Evolutionary conservation across 495 filamentous ascomycete species (phyloP).

Genomic region (Collariella sp.): DNA sequence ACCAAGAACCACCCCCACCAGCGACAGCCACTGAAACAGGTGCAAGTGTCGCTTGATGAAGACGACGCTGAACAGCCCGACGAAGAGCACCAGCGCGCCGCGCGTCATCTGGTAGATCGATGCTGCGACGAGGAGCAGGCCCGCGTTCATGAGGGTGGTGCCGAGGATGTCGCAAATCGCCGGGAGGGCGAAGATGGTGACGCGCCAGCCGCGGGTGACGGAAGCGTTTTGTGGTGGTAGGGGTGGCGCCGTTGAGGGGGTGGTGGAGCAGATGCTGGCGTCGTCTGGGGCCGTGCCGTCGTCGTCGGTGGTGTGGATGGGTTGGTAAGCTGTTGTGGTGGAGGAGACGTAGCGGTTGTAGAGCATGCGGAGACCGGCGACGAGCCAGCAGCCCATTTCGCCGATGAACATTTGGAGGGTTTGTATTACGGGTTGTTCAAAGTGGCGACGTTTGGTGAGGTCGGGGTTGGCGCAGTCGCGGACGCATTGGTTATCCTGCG

Average conservation of each 20-base stretch:
- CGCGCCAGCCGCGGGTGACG: slow-evolving; percentile 59
- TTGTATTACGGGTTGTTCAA: slow-evolving; percentile 94
- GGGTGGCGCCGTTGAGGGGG: slow-evolving; percentile 15
- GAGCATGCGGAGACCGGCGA: slow-evolving; percentile 58
- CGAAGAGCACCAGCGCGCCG: slow-evolving; percentile 87
- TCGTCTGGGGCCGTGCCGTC: slow-evolving; percentile 28
- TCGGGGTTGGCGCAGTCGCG: slow-evolving; percentile 73
- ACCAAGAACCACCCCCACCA: slow-evolving; percentile 78
- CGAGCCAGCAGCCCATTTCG: slow-evolving; percentile 86
- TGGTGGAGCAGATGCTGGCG: slow-evolving; percentile 40
- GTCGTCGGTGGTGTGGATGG: slow-evolving; percentile 40
- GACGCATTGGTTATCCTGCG: slow-evolving; percentile 91
- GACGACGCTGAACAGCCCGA: slow-evolving; percentile 87
- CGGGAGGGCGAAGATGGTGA: slow-evolving; percentile 73
- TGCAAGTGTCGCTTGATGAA: slow-evolving; percentile 73
- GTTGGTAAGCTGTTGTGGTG: slow-evolving; percentile 50
- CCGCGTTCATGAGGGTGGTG: slow-evolving; percentile 95
- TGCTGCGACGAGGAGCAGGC: slow-evolving; percentile 84
- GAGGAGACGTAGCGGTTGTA: slow-evolving; percentile 49
- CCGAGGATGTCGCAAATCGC: slow-evolving; percentile 90
- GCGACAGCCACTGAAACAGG: slow-evolving; percentile 79
- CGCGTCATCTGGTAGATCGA: slow-evolving; percentile 98
- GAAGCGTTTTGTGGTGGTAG: slow-evolving; percentile 25
- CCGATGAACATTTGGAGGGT: slow-evolving; percentile 93
- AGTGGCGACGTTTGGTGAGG: slow-evolving; percentile 55